Base-by-base conservation (phyloP, 176 grass and related monocot species). In the Carex cristatella region DNA sequence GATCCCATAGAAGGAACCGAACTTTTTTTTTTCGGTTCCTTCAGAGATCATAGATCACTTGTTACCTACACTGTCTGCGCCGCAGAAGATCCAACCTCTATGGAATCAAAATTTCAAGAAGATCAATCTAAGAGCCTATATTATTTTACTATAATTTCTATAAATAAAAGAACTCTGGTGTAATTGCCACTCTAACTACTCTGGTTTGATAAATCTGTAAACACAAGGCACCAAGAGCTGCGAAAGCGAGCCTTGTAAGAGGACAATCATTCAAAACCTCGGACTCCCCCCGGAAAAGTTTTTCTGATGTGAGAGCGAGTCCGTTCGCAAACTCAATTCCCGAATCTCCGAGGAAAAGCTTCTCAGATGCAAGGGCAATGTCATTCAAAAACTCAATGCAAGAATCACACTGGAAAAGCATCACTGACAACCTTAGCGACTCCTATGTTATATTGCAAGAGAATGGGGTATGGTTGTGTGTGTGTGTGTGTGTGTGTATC, bases 201-300 rank as follows among this genome's bases (percentile, higher is more conserved):
- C 49, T 78, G 74, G 6, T 53, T 78, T 57, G 46, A 78, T 78
- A 28, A 56, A 76, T 77, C 56, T 78, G 51, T 53, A 78, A 78
- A 33, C 12, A 84, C 59, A 85, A 97, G 94, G 94, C 91, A 60
- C 86, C 94, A 75, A 92, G 86, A 80, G 77, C 87, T 30, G 48
- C 73, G 38, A 84, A 79, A 70, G 73, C 61, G 2, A 88, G 81
- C 30, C 48, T 83, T 31, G 85, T 91, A 56, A 91, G 93, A 82
- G 92, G 89, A 12, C 88, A 87, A 37, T 98, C 93, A 69, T 93
- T 93, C 88, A 88, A 87, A 28, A 86, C 89, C 73, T 86, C 94
- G 60, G 91, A 86, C 66, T 91, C 85, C 27, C 90, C 88, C 14
- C 84, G 93, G 61, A 90, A 89, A 79, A 87, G 86, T 19, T 79